Evolutionary conservation across 129 eudicot species (phyloP), one percentile per base, ranked within the genome.

Genomic region (Ambrosia artemisiifolia): DNA sequence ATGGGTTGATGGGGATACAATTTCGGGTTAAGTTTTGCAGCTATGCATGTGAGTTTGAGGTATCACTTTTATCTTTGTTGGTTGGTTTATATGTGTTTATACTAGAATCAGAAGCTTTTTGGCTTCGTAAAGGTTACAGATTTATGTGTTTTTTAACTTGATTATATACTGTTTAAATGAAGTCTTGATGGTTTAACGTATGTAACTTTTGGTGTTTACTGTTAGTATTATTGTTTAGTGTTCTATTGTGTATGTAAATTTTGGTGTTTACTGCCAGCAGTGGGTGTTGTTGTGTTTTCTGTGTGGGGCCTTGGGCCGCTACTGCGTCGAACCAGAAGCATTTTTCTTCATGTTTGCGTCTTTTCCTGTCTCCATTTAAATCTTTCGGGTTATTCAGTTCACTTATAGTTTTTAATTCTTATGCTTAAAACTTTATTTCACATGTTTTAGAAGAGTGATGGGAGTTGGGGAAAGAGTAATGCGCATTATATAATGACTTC

Each of bases 241-340:
- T 35, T 3, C 38, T 35, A 35, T 35, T 35, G 38, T 54, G 3
- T 19, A 64, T 42, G 28, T 24, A 24, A 24, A 24, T 24, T 24
- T 24, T 24, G 28, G 28, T 24, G 28, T 24, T 24, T 90, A 79
- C 83, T 89, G 65, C 88, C 99, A 43, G 96, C 99, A 43, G 85
- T 86, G 54, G 84, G 88, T 56, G 73, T 90, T 66, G 55, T 94
- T 67, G 75, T 79, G 63, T 94, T 94, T 72, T 85, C 99, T 46
- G 77, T 90, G 69, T 94, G 99, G 99, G 99, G 97, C 67, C 83
- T 90, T 71, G 87, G 82, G 61, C 97, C 96, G 34, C 71, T 94
- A 78, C 78, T 88, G 79, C 87, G 86, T 43, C 86, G 60, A 56
- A 83, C 80, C 88, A 84, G 93, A 79, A 87, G 79, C 61, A 65